phyloP scores from a whole-genome alignment of 1,284 basidiomycete species.

The Ganoderma sinense region DNA sequence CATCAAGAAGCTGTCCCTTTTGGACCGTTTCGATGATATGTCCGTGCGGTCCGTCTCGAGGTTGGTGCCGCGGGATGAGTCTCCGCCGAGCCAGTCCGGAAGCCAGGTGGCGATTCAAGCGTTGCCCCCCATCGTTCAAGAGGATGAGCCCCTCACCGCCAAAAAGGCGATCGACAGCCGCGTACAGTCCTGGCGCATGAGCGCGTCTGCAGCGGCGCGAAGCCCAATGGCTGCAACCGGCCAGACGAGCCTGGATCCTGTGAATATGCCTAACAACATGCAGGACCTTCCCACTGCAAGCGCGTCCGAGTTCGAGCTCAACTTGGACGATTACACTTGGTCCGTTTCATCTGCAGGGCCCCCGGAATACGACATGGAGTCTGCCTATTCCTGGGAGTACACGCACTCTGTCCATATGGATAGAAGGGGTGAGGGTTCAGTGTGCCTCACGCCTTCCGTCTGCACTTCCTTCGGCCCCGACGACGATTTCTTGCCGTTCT shows the following conservation, averaged over 20 bases:
- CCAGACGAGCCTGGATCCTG: conserved; percentile 60
- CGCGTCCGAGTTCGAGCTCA: conserved; percentile 48
- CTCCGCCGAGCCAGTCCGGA: conserved; percentile 38
- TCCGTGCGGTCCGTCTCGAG: conserved; percentile 45
- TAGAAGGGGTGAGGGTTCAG: conserved; percentile 61
- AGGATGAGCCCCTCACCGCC: conserved; percentile 58
- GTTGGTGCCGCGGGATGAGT: conserved; percentile 32
- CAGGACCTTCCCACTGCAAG: conserved; percentile 44
- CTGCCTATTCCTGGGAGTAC: conserved; percentile 43
- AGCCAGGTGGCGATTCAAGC: conserved; percentile 36
- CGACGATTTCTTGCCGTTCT: conserved; percentile 40
- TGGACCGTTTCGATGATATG: conserved; percentile 63
- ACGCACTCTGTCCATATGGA: conserved; percentile 58
- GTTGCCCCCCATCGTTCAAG: conserved; percentile 69
- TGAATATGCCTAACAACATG: conserved; percentile 58
- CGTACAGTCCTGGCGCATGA: conserved; percentile 72
- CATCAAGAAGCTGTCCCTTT: conserved; percentile 71
- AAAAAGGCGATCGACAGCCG: conserved; percentile 58
- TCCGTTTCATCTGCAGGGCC: conserved; percentile 74
- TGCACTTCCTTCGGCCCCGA: conserved; percentile 50
- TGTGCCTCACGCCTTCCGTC: conserved; percentile 61
- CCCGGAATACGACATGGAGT: conserved; percentile 48
- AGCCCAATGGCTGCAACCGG: conserved; percentile 58
- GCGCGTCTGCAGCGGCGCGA: conserved; percentile 51
- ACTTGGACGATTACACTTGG: conserved; percentile 74